A percentile compares a stretch with the other conserved stretches of the same genome.
phyloP scores from a whole-genome alignment of 768 basidiomycete species.

The Paxillus ammoniavirescens region DNA sequence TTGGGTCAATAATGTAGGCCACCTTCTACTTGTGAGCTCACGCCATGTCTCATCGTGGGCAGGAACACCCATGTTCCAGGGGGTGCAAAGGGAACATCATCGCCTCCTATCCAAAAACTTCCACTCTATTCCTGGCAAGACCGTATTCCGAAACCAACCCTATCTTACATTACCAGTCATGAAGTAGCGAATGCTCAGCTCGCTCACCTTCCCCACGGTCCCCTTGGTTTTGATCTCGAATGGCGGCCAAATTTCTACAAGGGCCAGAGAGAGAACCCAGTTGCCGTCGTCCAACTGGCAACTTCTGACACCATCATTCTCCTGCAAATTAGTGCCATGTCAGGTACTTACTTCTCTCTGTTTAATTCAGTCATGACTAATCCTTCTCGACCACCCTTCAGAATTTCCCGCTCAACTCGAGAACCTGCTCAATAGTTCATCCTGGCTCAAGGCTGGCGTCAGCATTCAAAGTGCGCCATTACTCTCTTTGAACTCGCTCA shows the following conservation, averaged over 20 bases:
- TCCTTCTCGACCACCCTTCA: conserved; percentile 25
- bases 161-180: conserved; percentile 37
- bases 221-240: conserved; percentile 73
- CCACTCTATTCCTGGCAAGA: conserved; percentile 22
- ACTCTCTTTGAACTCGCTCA: not conserved
- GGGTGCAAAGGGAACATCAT: not conserved
- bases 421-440: conserved; percentile 49
- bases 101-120: not conserved
- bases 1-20: not conserved
- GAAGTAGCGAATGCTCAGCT: conserved; percentile 20
- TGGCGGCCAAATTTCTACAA: conserved; percentile 67
- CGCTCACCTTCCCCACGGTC: conserved; percentile 21
- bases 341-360: conserved; percentile 23
- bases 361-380: not conserved
- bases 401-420: conserved; percentile 54
- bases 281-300: conserved; percentile 74
- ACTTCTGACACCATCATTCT: conserved; percentile 54
- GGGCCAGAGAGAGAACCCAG: conserved; percentile 58
- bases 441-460: conserved; percentile 68
- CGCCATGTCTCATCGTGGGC: not conserved
- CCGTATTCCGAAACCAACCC: conserved; percentile 6
- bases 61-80: not conserved
- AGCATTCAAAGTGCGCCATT: conserved; percentile 59
- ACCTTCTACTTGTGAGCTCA: not conserved
- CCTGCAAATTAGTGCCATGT: conserved; percentile 65